Conservation (phyloP, 345 rosid species). For the Punica granatum region DNA sequence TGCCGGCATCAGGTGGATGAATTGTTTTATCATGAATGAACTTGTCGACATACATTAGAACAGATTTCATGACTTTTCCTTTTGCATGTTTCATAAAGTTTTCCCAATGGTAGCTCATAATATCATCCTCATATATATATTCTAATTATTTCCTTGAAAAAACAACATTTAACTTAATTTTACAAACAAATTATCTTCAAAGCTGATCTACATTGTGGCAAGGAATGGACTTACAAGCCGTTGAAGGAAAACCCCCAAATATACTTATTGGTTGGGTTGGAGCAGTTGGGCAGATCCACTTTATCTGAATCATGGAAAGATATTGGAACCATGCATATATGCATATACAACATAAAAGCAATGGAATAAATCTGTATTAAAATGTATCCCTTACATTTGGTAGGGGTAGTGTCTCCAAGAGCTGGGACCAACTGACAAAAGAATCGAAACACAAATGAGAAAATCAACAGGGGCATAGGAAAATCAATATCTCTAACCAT, state of each 20-base stretch:
- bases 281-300: constrained; percentile 99
- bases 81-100: background rate
- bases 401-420: constrained; percentile 89
- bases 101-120: background rate
- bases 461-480: background rate
- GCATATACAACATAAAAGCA: background rate
- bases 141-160: background rate
- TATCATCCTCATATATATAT: too few relatives aligned
- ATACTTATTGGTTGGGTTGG: constrained; percentile 78
- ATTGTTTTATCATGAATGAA: background rate
- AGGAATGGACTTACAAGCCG: constrained; percentile 70
- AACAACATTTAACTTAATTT: background rate
- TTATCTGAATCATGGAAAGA: constrained; percentile 47
- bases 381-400: constrained; percentile 58
- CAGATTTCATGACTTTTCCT: background rate
- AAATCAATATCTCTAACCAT: background rate
- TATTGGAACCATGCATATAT: background rate
- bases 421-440: constrained; percentile 95
- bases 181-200: background rate
- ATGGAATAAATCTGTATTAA: background rate
- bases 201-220: background rate
- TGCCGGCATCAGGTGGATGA: background rate
- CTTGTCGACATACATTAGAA: background rate
- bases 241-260: constrained; percentile 96
- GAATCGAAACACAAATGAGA: constrained; percentile 21